phyloP scores from a whole-genome alignment of 73 alveolate species.

The Tetrahymena malaccensis region DNA sequence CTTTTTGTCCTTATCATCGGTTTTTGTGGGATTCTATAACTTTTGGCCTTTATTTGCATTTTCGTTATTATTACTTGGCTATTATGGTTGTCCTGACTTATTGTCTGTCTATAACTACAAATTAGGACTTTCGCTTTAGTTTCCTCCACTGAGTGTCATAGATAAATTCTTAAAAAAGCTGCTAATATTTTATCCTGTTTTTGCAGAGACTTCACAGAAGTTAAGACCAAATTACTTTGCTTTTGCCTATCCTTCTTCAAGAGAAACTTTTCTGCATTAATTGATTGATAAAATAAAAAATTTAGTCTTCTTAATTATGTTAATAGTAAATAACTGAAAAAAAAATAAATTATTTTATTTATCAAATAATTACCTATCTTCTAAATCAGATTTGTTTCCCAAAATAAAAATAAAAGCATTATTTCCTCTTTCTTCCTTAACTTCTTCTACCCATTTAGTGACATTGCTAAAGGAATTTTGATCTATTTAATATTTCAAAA shows the following conservation, averaged over 20 bases:
- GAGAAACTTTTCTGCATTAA: neutral
- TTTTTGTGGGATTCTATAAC: neutral
- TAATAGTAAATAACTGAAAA: too few relatives aligned
- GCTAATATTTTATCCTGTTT: conserved; percentile 20
- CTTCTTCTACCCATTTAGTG: conserved; percentile 16
- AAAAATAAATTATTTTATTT: too few relatives aligned
- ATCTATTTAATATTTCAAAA: neutral
- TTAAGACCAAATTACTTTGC: conserved; percentile 30
- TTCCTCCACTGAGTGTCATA: neutral
- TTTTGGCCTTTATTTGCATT: neutral
- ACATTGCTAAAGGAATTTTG: conserved; percentile 8
- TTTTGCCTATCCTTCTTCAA: neutral
- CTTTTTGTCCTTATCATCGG: neutral
- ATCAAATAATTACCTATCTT: neutral
- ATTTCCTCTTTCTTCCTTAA: conserved; percentile 42
- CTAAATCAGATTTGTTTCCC: conserved; percentile 31
- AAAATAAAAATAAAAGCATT: conserved; percentile 32
- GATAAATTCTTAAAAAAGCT: conserved; percentile 24
- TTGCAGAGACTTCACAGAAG: conserved; percentile 35
- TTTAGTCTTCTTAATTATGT: too few relatives aligned
- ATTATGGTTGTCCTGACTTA: neutral
- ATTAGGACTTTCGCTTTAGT: neutral
- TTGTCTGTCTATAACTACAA: neutral
- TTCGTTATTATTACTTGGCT: neutral
- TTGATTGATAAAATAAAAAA: too few relatives aligned